A percentile compares a stretch with the other conserved stretches of the same genome.
phyloP scores from a whole-genome alignment of 108 stramenopile species.

The Mediolabrus comicus region DNA sequence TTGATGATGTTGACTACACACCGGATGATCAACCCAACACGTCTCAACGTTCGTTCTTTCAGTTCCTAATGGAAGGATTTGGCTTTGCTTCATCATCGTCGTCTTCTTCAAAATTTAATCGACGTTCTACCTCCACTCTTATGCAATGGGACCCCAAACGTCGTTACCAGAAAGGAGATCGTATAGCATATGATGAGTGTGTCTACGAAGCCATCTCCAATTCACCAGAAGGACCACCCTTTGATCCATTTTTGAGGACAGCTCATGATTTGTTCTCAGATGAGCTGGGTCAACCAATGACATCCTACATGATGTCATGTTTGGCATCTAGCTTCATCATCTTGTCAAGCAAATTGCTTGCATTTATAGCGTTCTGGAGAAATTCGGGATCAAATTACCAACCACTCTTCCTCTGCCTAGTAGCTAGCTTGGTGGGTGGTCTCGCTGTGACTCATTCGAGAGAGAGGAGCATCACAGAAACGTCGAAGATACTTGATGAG shows the following conservation, averaged over 20 bases:
- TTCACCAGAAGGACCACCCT: slow-evolving; percentile 69
- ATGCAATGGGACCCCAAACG: slow-evolving; percentile 69
- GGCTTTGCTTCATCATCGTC: slow-evolving; percentile 9
- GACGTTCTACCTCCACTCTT: slow-evolving; percentile 25
- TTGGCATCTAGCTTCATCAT: slow-evolving; percentile 47
- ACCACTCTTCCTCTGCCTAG: slow-evolving; percentile 23
- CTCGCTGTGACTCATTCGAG: slow-evolving; percentile 18
- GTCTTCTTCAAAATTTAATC: slow-evolving; percentile 2
- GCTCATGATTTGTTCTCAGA: slow-evolving; percentile 65
- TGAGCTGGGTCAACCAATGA: slow-evolving; percentile 66
- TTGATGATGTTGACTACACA: slow-evolving; percentile 1
- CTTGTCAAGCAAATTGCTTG: slow-evolving; percentile 23
- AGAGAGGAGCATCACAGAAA: neutral
- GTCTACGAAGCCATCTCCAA: slow-evolving; percentile 66
- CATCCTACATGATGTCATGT: slow-evolving; percentile 50
- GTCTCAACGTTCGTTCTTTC: neutral
- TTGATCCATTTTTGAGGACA: slow-evolving; percentile 63
- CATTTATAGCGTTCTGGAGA: slow-evolving; percentile 33
- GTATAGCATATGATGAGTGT: slow-evolving; percentile 33
- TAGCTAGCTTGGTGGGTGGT: slow-evolving; percentile 27
- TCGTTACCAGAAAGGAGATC: slow-evolving; percentile 75
- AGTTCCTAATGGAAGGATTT: neutral
- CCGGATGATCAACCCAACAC: neutral
- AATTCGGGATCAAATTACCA: slow-evolving; percentile 33
- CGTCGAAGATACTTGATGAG: slow-evolving; percentile 4